phyloP scores from a whole-genome alignment of 768 basidiomycete genomes.

The Holtermannia corniformis region DNA sequence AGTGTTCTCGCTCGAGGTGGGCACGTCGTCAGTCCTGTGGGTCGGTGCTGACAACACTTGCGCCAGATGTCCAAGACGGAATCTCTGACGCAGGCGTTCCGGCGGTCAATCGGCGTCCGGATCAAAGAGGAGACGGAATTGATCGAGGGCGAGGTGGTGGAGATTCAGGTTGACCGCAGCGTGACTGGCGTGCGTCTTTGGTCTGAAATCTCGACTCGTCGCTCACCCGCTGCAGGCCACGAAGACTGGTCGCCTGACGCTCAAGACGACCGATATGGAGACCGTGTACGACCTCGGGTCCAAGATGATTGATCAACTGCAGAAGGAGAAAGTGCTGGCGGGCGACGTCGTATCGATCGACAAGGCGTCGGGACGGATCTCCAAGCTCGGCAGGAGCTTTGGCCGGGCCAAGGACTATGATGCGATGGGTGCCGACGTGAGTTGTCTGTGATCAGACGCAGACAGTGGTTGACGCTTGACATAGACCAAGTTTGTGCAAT shows the following conservation, averaged over 20 bases:
- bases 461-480: not conserved
- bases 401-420: constrained; percentile 97
- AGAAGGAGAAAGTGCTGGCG: constrained; percentile 86
- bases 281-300: constrained; percentile 96
- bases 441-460: constrained; percentile 34
- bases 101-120: constrained; percentile 89
- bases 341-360: constrained; percentile 96
- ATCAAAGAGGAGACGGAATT: constrained; percentile 97
- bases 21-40: not conserved
- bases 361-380: constrained; percentile 92
- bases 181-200: constrained; percentile 69
- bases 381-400: constrained; percentile 91
- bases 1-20: constrained; percentile 74
- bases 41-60: not conserved
- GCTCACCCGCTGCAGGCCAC: constrained; percentile 56
- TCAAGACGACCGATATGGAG: constrained; percentile 99
- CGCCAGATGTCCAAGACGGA: constrained; percentile 91
- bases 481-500: constrained; percentile 96
- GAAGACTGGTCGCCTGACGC: constrained; percentile 92
- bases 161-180: constrained; percentile 96
- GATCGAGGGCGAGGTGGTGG: constrained; percentile 95
- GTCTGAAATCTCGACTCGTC: not conserved
- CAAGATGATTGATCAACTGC: constrained; percentile 97
- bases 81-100: constrained; percentile 89
- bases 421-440: constrained; percentile 96